Evolutionary conservation across 306 rosid genomes (phyloP).

Genomic region (Malus fusca): DNA sequence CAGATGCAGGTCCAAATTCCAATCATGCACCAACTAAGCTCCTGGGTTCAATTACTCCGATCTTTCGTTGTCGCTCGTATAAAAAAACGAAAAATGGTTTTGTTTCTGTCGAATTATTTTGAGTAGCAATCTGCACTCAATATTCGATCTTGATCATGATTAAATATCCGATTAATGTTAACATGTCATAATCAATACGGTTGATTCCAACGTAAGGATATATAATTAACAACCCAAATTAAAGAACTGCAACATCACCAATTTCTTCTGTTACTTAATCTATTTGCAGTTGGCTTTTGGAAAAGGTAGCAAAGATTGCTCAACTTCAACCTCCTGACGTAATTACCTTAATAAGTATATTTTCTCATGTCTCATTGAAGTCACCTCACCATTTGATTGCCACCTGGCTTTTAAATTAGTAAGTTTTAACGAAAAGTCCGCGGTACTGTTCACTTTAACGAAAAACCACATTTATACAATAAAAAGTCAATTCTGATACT

Average conservation of each 20-base stretch:
- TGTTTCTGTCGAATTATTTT: background rate
- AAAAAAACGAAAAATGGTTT: no score
- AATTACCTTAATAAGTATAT: background rate
- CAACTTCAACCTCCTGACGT: conserved; percentile 4
- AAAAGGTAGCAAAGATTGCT: conserved; percentile 3
- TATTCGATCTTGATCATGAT: background rate
- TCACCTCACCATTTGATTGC: background rate
- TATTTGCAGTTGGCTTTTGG: background rate
- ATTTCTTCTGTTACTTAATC: background rate
- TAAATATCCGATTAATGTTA: background rate
- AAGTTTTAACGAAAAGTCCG: no score
- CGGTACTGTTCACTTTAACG: no score
- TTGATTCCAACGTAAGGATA: background rate
- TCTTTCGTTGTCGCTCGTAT: background rate
- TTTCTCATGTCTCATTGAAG: background rate
- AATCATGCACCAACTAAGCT: background rate
- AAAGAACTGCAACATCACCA: background rate
- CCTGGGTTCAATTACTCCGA: background rate
- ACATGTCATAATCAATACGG: background rate
- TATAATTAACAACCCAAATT: background rate
- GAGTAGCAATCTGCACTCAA: background rate
- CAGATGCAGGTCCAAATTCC: background rate
- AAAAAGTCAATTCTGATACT: no score
- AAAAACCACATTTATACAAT: no score
- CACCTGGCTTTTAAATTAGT: background rate